Base-by-base conservation (phyloP, 192 early-diverging fungal genomes). In the Cetraspora pellucida region DNA sequence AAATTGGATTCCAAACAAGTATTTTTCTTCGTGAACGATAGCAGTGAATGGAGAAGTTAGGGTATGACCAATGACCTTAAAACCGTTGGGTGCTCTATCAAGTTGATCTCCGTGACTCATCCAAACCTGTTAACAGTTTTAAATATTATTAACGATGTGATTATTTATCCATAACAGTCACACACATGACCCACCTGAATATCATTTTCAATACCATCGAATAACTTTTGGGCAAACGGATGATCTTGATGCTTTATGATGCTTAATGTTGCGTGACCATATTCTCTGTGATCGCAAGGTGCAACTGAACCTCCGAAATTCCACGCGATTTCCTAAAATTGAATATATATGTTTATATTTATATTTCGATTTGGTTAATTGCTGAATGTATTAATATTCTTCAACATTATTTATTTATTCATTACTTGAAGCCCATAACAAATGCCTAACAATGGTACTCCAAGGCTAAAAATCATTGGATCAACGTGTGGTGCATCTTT, bases 41-140 rank as follows among this genome's bases (percentile, higher is more conserved):
- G 96, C 97, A 23, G 94, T 93, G 78, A 92, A 97, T 49, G 91
- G 95, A 69, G 96, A 92, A 60, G 96, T 97, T 55, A 81, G 77
- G 59, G 97, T 99, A 65, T 87, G 86, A 52, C 95, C 96, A 79
- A 96, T 92, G 50, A 94, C 86, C 28, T 80, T 85, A 89, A 99
- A 99, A 65, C 91, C 93, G 27, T 81, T 78, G 10, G 97, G 95
- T 25, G 91, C 85, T 70, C 85, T 82, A 78, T 93, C 86, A 44
- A 99, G 87, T 81, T 97, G 96, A 88, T 99, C 96, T 68, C 97
- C 96, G 82, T 99, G 97, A 79, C 90, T 92, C 97, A 99, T 99
- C 97, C 97, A 99, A 72, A 98, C 93, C 87, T 89, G 8, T 76
- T 11, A 43, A 43, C 21, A 49, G 13, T 14, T 75, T 67, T 81